Percentiles rank a stretch among this genome's conserved stretches.
phyloP scores from a whole-genome alignment of 352 stramenopile genomes.

The Phytopythium vexans region DNA sequence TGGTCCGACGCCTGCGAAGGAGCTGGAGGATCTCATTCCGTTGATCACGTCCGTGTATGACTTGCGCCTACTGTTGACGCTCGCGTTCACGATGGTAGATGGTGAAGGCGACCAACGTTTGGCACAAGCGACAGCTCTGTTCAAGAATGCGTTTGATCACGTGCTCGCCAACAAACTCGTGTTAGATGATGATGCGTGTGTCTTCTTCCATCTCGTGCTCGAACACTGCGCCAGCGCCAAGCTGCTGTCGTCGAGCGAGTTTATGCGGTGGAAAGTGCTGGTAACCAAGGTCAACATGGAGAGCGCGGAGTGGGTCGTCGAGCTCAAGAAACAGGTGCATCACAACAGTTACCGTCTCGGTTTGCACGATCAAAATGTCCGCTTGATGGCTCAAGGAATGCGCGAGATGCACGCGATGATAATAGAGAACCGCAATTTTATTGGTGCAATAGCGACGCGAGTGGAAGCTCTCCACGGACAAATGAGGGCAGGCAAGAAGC shows the following conservation, averaged over 20 bases:
- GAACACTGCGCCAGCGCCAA: constrained; percentile 12
- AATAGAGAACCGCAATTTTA: constrained; percentile 10
- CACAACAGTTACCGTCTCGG: constrained; percentile 17
- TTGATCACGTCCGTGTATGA: constrained; percentile 35
- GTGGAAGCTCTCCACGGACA: constrained; percentile 8
- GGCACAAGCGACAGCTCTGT: background rate
- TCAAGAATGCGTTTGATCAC: constrained; percentile 21
- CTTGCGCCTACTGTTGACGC: constrained; percentile 19
- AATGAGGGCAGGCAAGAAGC: constrained; percentile 3
- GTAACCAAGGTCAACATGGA: constrained; percentile 31
- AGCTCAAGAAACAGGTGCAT: constrained; percentile 26
- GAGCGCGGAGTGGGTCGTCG: constrained; percentile 27
- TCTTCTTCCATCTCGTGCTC: constrained; percentile 31
- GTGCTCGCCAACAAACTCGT: constrained; percentile 25
- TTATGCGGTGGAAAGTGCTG: constrained; percentile 22
- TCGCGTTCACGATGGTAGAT: constrained; percentile 4
- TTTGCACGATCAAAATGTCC: constrained; percentile 12
- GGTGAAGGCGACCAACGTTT: no score
- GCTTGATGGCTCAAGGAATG: constrained; percentile 10
- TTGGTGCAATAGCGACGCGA: constrained; percentile 3
- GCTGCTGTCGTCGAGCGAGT: constrained; percentile 12
- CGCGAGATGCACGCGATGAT: constrained; percentile 10
- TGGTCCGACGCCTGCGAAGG: constrained; percentile 1
- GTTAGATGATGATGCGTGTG: constrained; percentile 22
- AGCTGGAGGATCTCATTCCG: constrained; percentile 17